Evolutionary conservation across 257 asterid species (phyloP).

Genomic region (Parsonsia alboflavescens): DNA sequence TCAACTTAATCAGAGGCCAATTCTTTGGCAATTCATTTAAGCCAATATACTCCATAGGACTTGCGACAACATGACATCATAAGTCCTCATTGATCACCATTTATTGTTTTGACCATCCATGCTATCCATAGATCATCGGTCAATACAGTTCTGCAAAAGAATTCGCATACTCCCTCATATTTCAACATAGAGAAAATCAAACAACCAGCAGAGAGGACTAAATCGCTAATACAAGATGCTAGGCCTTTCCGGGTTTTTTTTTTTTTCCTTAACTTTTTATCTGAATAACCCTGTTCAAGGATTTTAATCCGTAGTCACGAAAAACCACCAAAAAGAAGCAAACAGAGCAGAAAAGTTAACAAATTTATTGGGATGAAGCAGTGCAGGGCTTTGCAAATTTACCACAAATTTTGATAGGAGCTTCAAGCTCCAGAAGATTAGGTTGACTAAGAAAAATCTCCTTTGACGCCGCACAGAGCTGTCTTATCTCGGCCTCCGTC

Average conservation of each 20-base stretch:
- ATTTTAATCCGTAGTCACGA: background rate
- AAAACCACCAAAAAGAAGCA: background rate
- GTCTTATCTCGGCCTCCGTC: constrained; percentile 27
- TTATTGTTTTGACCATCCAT: background rate
- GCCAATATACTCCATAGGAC: background rate
- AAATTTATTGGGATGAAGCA: background rate
- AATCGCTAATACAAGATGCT: too few species aligned
- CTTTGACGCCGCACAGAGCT: constrained; percentile 26
- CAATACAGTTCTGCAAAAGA: background rate
- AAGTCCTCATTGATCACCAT: background rate
- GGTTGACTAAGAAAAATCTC: constrained; percentile 31
- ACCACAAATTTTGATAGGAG: constrained; percentile 33
- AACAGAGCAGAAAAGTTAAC: background rate
- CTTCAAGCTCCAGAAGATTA: constrained; percentile 34
- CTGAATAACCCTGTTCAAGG: background rate
- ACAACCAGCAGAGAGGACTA: background rate
- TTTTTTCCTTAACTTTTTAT: background rate
- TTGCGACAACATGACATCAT: too few species aligned
- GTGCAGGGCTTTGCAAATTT: background rate
- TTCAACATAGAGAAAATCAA: background rate
- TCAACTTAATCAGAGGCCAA: background rate
- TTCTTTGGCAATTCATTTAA: background rate
- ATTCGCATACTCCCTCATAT: background rate
- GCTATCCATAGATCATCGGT: background rate
- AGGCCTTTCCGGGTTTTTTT: too few species aligned